phyloP scores from a whole-genome alignment of 225 moss, liverwort and hornwort species.

The Rhytidiadelphus loreus region DNA sequence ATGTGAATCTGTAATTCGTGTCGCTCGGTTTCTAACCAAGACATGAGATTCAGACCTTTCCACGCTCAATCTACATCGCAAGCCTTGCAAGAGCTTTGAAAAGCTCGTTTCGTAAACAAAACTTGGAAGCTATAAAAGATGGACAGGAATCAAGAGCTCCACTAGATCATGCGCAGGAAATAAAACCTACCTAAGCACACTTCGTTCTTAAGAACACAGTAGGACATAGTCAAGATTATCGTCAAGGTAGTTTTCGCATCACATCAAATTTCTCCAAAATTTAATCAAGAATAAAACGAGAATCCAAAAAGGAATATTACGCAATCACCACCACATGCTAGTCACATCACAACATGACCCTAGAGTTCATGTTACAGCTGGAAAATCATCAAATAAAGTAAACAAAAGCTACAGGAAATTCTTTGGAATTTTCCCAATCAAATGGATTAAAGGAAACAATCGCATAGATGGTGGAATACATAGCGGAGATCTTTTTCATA shows the following conservation, averaged over 20 bases:
- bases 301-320: neutral
- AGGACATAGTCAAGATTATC: neutral
- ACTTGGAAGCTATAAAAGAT: neutral
- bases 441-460: neutral
- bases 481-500: neutral
- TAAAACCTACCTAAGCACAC: neutral
- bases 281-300: neutral
- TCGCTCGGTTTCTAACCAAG: neutral
- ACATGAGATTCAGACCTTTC: neutral
- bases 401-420: neutral
- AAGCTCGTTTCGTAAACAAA: neutral
- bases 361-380: neutral
- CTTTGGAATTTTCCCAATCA: neutral
- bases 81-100: neutral
- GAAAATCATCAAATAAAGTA: neutral
- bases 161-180: neutral
- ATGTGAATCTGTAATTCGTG: neutral
- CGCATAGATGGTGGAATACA: neutral
- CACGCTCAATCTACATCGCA: neutral
- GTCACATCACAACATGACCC: neutral
- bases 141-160: neutral
- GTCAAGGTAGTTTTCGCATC: neutral
- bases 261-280: neutral
- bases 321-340: neutral
- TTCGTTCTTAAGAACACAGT: neutral